A percentile compares a stretch with the other conserved stretches of the same genome.
These are phyloP conservation scores for Blakeslea trispora DNA, from an alignment of 371 early-diverging fungal genomes.

Conservation along the genomic window DNA sequence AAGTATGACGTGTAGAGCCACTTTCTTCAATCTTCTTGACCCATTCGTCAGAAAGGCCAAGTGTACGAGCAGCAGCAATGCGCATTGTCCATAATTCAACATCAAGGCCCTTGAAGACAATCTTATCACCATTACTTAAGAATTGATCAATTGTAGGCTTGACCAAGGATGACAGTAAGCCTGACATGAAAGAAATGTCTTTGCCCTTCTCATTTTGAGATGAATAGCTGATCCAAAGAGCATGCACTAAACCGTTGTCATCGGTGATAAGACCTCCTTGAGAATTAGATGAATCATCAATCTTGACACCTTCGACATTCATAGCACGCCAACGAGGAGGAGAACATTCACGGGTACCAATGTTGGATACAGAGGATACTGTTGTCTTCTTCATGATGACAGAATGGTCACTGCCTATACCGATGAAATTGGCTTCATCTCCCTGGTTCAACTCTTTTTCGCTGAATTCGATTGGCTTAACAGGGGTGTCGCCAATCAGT, in stretches of 20 bases:
- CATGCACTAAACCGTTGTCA: constrained; percentile 68
- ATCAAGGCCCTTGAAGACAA: constrained; percentile 60
- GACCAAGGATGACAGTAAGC: constrained; percentile 50
- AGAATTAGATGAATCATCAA: constrained; percentile 58
- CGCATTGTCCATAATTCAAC: constrained; percentile 83
- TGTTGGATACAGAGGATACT: constrained; percentile 60
- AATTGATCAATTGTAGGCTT: constrained; percentile 48
- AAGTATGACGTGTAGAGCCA: constrained; percentile 60
- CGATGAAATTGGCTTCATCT: constrained; percentile 66
- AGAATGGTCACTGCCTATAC: constrained; percentile 52
- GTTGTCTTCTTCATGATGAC: constrained; percentile 65
- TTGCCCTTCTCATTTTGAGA: constrained; percentile 64
- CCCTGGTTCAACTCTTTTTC: constrained; percentile 61
- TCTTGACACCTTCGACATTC: constrained; percentile 78
- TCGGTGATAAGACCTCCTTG: constrained; percentile 78
- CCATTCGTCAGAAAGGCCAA: constrained; percentile 82
- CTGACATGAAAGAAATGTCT: constrained; percentile 63
- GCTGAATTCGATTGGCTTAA: constrained; percentile 60
- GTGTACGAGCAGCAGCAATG: constrained; percentile 76
- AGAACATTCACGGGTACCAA: constrained; percentile 64
- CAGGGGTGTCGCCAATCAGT: constrained; percentile 73
- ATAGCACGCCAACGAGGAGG: constrained; percentile 75
- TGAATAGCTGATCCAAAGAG: constrained; percentile 76
- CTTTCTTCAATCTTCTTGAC: constrained; percentile 65
- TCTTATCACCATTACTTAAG: constrained; percentile 39